phyloP scores from a whole-genome alignment of 805 yeast genomes.

The Lachancea dasiensis region DNA sequence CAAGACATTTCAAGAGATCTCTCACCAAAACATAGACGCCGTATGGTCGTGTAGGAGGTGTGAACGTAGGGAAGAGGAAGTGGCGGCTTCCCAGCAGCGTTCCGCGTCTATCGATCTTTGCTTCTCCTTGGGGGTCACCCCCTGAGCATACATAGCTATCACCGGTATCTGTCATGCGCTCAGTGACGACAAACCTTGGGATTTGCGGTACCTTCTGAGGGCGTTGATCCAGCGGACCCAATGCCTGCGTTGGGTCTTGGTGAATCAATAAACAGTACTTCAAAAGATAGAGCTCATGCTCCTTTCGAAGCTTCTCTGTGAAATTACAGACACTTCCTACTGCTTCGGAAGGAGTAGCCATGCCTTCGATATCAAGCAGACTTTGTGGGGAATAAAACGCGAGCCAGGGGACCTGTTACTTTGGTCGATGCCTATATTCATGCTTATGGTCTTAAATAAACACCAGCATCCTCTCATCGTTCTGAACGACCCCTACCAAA shows the following conservation, averaged over 20 bases:
- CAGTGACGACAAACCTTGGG: constrained; percentile 9
- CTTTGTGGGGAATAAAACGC: no score
- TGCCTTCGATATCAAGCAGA: no score
- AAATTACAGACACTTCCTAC: constrained; percentile 4
- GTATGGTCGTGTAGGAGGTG: constrained; percentile 35
- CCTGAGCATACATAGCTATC: constrained; percentile 17
- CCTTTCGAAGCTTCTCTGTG: constrained; percentile 3
- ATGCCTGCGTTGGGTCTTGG: constrained; percentile 9
- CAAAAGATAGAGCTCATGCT: constrained; percentile 23
- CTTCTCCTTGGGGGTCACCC: constrained; percentile 42
- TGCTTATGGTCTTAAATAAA: no score
- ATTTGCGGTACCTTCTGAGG: constrained; percentile 11
- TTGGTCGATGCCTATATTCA: no score
- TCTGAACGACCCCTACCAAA: no score
- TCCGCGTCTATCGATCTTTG: constrained; percentile 38
- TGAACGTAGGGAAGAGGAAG: constrained; percentile 37
- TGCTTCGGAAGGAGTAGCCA: no score
- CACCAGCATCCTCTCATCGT: no score
- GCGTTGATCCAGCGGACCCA: constrained; percentile 20
- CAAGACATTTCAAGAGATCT: constrained; percentile 32
- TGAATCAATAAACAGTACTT: constrained; percentile 20
- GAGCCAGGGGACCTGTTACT: no score
- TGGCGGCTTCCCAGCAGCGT: constrained; percentile 35
- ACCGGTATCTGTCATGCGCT: constrained; percentile 17
- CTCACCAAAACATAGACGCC: constrained; percentile 33